phyloP scores from a whole-genome alignment of 257 asterid species.

The Anisodus acutangulus region DNA sequence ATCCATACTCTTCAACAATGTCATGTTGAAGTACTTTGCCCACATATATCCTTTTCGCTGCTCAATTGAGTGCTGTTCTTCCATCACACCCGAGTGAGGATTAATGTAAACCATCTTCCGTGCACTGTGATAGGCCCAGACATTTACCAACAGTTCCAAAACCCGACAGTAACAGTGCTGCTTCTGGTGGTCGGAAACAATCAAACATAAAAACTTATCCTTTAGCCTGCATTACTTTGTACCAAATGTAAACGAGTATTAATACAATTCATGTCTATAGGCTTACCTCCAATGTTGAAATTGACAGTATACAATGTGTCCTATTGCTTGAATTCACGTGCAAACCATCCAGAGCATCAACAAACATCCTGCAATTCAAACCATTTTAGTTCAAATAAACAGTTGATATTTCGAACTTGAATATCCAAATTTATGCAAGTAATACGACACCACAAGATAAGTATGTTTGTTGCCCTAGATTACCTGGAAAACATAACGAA shows the following conservation, averaged over 20 bases:
- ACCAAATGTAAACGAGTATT: not conserved
- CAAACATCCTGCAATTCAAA: slow-evolving; percentile 73
- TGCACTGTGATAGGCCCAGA: slow-evolving; percentile 96
- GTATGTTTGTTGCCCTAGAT: slow-evolving; percentile 26
- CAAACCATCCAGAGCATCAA: slow-evolving; percentile 77
- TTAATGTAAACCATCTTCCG: slow-evolving; percentile 82
- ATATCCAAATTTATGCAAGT: slow-evolving; percentile 9
- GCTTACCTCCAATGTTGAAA: slow-evolving; percentile 71
- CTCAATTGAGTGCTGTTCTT: slow-evolving; percentile 81
- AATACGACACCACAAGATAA: slow-evolving; percentile 9
- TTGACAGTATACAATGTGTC: slow-evolving; percentile 64
- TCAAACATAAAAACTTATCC: slow-evolving; percentile 32
- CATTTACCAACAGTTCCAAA: slow-evolving; percentile 77
- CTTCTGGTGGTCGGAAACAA: slow-evolving; percentile 58
- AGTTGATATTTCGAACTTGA: not conserved
- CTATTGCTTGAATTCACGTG: slow-evolving; percentile 49
- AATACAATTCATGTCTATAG: not conserved
- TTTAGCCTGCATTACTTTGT: slow-evolving; percentile 11
- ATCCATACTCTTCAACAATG: slow-evolving; percentile 82
- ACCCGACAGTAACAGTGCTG: slow-evolving; percentile 85
- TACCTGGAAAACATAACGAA: slow-evolving; percentile 96
- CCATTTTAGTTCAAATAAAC: not conserved
- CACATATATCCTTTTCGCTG: slow-evolving; percentile 82
- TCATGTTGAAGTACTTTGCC: slow-evolving; percentile 70
- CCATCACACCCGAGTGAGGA: slow-evolving; percentile 68